phyloP scores from a whole-genome alignment of 768 basidiomycete genomes.

The Naematelia aurantialba region DNA sequence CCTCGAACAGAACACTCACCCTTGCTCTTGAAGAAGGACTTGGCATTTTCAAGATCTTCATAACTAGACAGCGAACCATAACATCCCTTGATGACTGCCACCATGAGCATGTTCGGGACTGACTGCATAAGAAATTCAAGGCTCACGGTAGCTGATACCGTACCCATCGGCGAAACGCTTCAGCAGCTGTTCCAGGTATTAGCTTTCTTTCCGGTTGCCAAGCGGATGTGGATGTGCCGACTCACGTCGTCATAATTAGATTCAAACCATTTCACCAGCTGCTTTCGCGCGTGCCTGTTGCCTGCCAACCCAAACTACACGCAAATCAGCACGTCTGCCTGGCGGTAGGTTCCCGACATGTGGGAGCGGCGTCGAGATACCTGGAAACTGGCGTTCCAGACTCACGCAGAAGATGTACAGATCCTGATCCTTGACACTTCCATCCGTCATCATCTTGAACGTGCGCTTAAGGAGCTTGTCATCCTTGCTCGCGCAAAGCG shows the following conservation, averaged over 20 bases:
- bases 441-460: conserved; percentile 59
- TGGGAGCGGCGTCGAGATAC: background rate
- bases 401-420: conserved; percentile 37
- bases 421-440: conserved; percentile 53
- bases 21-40: conserved; percentile 71
- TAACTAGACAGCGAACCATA: conserved; percentile 61
- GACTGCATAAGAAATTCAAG: conserved; percentile 1
- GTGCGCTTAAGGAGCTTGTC: conserved; percentile 61
- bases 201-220: background rate
- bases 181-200: conserved; percentile 48
- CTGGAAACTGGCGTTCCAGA: conserved; percentile 8
- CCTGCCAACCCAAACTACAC: conserved; percentile 54
- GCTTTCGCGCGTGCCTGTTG: conserved; percentile 60
- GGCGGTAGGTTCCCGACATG: no score
- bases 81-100: conserved; percentile 47
- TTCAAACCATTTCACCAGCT: conserved; percentile 63
- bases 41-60: conserved; percentile 59
- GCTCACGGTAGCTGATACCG: conserved; percentile 40
- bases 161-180: conserved; percentile 66
- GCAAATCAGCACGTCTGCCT: background rate
- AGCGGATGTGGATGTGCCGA: background rate
- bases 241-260: conserved; percentile 65
- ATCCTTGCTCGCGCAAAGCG: conserved; percentile 63
- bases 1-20: conserved; percentile 18
- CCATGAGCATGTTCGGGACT: conserved; percentile 1